Evolutionary conservation across 192 early-diverging fungal genomes (phyloP), one percentile per base, ranked within the genome.

Genomic region (Chytriomyces sp.): DNA sequence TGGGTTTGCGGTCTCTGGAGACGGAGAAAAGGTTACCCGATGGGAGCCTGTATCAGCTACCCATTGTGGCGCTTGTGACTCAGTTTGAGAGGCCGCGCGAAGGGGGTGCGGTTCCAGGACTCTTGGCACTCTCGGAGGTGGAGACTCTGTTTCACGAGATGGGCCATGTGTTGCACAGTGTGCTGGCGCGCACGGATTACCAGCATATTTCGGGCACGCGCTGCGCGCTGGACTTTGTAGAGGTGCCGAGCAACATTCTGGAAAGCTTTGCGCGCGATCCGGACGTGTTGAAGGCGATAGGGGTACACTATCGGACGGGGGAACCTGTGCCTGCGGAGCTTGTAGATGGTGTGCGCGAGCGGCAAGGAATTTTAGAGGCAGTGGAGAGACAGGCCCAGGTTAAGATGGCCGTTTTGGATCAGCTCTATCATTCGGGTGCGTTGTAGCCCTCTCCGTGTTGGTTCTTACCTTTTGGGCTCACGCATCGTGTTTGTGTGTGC

Each of bases 91-190:
- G 79, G 34, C 78, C 77, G 10, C 25, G n/a, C 2, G 49, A 56
- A 17, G 70, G 66, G 7, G 22, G 8, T 4, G 66, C 58, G 17
- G 12, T 32, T 37, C 92, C 95, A 4, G 77, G 86, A 4, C 68
- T 94, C 44, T 74, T 99, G 69, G 86, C 80, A 34, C 87, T 91
- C 82, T 76, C 75, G 59, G 94, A 98, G 72, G 91, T 98, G 31
- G 96, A 98, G 75, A 99, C 98, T 0, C 77, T 98, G 2, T 99
- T 97, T 80, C 98, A 99, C 77, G 98, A 99, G 67, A 97, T 98
- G 94, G 98, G 98, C 3, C 98, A 99, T 72, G 98, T 78, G 3
- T 52, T 59, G 19, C 28, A 61, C 83, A 80, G 94, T 22, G 94
- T 96, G 91, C 84, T 99, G 4, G 96, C 92, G 36, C 86, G 91